phyloP scores from a whole-genome alignment of 805 yeast species.

The Deakozyma indianensis region DNA sequence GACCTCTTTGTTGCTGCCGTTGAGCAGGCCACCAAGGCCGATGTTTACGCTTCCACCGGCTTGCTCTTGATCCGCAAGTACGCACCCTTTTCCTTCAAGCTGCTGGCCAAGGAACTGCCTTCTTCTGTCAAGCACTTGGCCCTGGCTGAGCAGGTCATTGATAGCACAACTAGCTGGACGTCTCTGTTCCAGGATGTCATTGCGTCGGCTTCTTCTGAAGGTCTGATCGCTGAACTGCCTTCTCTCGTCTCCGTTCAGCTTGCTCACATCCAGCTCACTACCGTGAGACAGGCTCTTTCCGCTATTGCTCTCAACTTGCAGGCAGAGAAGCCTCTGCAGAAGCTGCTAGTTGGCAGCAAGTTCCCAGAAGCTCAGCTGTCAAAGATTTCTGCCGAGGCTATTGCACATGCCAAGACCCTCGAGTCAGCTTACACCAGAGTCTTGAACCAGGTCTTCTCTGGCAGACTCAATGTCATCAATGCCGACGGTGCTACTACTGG shows the following conservation, averaged over 20 bases:
- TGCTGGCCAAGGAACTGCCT: constrained; percentile 39
- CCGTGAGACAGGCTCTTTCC: constrained; percentile 29
- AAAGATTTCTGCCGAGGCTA: not conserved
- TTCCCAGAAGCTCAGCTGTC: constrained; percentile 24
- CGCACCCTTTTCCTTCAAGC: constrained; percentile 55
- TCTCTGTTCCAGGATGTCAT: constrained; percentile 69
- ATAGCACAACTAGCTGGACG: constrained; percentile 34
- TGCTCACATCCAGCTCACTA: constrained; percentile 26
- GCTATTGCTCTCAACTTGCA: constrained; percentile 39
- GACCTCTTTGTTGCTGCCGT: constrained; percentile 29
- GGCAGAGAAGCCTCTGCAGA: constrained; percentile 43
- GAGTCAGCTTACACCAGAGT: constrained; percentile 71
- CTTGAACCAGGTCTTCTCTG: constrained; percentile 49
- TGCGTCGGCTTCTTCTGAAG: constrained; percentile 27
- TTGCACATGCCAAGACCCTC: constrained; percentile 30
- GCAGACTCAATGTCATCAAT: constrained; percentile 46
- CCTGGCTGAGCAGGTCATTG: constrained; percentile 51
- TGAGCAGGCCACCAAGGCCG: constrained; percentile 16
- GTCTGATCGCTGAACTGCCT: constrained; percentile 9
- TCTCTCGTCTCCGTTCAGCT: constrained; percentile 44
- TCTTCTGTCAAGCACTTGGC: constrained; percentile 39
- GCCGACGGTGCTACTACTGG: constrained; percentile 33
- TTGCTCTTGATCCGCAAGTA: constrained; percentile 47
- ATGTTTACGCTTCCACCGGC: constrained; percentile 27
- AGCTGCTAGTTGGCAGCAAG: constrained; percentile 35